phyloP scores from a whole-genome alignment of 306 rosid species.

The Rubus parviflorus region DNA sequence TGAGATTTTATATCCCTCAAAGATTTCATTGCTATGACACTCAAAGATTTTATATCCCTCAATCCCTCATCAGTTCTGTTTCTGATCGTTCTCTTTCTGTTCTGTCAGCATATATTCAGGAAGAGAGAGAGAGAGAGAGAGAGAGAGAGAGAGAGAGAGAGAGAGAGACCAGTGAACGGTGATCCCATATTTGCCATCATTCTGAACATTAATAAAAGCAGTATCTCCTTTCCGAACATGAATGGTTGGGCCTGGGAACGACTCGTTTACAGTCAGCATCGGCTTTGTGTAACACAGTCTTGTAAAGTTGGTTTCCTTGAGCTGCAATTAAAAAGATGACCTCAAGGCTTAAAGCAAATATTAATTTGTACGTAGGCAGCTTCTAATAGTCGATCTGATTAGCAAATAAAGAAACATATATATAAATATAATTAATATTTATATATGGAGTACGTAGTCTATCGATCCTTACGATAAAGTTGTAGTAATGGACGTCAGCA shows the following conservation, averaged over 20 bases:
- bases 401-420: too few species aligned
- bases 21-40: too few species aligned
- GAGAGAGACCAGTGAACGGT: constrained; percentile 25
- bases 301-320: constrained; percentile 23
- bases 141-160: too few species aligned
- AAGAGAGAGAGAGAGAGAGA: neutral
- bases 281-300: constrained; percentile 32
- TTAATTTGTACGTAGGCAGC: neutral
- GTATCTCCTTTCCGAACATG: constrained; percentile 23
- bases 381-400: neutral
- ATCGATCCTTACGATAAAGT: constrained; percentile 15
- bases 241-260: constrained; percentile 27
- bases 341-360: neutral
- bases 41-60: too few species aligned
- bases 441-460: too few species aligned
- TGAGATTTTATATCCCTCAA: too few species aligned
- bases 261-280: constrained; percentile 29
- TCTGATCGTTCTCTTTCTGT: too few species aligned
- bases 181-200: constrained; percentile 21
- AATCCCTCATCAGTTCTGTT: too few species aligned
- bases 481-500: constrained; percentile 22
- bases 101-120: too few species aligned
- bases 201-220: constrained; percentile 19
- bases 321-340: neutral
- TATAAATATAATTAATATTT: too few species aligned